These are phyloP conservation scores for Marchantia polymorpha DNA, from an alignment of 225 moss, liverwort and hornwort species.

Conservation along the genomic window DNA sequence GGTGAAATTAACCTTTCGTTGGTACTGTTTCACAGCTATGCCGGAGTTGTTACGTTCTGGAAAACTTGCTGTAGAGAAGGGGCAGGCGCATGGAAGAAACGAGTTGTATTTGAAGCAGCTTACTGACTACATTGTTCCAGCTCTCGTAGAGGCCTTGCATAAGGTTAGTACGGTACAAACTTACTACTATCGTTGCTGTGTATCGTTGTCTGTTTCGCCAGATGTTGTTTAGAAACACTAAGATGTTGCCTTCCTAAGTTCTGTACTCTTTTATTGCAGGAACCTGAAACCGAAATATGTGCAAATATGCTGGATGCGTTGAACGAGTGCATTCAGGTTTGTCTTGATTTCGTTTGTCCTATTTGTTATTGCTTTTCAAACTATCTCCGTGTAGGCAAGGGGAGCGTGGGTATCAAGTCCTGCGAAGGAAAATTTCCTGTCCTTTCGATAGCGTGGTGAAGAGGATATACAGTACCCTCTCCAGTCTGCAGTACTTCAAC, in stretches of 20 bases:
- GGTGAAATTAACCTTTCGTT: too few relatives aligned
- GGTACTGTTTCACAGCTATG: constrained; percentile 62
- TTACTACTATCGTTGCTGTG: neutral
- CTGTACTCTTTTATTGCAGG: constrained; percentile 43
- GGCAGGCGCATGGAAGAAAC: constrained; percentile 86
- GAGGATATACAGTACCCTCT: too few relatives aligned
- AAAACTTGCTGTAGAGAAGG: constrained; percentile 95
- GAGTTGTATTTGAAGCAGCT: constrained; percentile 92
- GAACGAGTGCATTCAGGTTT: constrained; percentile 94
- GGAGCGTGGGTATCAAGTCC: too few relatives aligned
- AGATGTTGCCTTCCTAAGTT: neutral
- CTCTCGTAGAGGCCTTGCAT: constrained; percentile 90
- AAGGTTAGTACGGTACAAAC: constrained; percentile 46
- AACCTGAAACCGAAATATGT: constrained; percentile 96
- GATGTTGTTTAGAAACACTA: neutral
- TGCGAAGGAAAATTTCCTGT: too few relatives aligned
- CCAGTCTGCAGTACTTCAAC: too few relatives aligned
- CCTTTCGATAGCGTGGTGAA: too few relatives aligned
- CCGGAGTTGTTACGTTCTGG: constrained; percentile 91
- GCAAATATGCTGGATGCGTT: constrained; percentile 94
- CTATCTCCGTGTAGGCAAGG: too few relatives aligned
- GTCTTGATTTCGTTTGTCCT: neutral
- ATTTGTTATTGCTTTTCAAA: too few relatives aligned
- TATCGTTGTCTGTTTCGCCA: neutral
- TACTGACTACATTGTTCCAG: constrained; percentile 83